Base-by-base conservation (phyloP, 129 eudicot genomes). In the Erigeron canadensis region DNA sequence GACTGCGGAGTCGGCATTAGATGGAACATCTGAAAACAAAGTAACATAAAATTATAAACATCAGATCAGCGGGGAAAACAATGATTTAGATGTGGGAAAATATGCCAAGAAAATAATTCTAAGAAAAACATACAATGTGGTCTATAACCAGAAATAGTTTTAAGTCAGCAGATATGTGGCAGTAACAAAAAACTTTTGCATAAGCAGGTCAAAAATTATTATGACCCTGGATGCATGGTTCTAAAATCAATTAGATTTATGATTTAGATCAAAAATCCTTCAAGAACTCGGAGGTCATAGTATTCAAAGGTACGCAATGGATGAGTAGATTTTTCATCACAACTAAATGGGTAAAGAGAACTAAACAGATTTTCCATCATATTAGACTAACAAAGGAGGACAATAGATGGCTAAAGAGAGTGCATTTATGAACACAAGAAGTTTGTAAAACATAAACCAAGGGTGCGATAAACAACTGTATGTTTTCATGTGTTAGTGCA, bases 1-100 rank as follows among this genome's bases (percentile, higher is more conserved):
- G 88, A 86, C 58, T 81, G 86, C 0, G 84, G 88, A 6, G 84
- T 86, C 9, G 88, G 92, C 92, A 84, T 79, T 44, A 86, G 79
- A 73, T 84, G 88, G 77, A 86, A 87, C 92, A 87, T 87, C 92
- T 84, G 86, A 70, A 50, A 45, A 67, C 38, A 62, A 34, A 51
- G 5, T 5, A 19, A 44, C 6, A 15, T 0, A 59, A 73, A 10
- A 46, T 8, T 40, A 64, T 44, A 21, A n/a, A 8, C 43, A 63
- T 54, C 5, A 63, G 70, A 47, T 61, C 47, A 74, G 55, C 63
- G 45, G 53, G 17, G 39, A 56, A 58, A 15, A 10, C 64, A 38
- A 60, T 55, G 11, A 16, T 4, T 50, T 0, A 50, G 57, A 51
- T 51, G 37, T 50, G 51, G 1, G 4, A 70, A 54, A 19, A 39